phyloP scores from a whole-genome alignment of 176 grass and related monocot genomes.

The Musa beccarii region DNA sequence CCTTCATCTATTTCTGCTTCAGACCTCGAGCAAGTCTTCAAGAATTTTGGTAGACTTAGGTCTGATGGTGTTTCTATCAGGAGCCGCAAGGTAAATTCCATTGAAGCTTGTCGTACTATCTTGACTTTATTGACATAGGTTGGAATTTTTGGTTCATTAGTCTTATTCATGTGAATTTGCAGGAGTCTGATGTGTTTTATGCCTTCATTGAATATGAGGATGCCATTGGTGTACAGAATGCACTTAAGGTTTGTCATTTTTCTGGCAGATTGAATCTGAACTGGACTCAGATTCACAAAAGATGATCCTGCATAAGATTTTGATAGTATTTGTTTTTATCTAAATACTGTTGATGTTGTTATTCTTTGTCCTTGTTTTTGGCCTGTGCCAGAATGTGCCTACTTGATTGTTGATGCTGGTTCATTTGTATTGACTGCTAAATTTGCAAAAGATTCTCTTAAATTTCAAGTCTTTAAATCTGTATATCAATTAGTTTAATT shows the following conservation, averaged over 20 bases:
- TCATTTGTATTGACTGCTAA: background rate
- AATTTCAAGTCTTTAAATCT: background rate
- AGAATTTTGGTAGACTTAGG: slow-evolving; percentile 54
- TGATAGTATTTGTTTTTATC: background rate
- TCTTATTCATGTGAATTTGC: slow-evolving; percentile 8
- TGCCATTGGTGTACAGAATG: slow-evolving; percentile 49
- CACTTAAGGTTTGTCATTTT: slow-evolving; percentile 36
- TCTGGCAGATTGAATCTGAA: background rate
- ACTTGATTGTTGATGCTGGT: background rate
- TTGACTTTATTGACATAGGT: too few species aligned
- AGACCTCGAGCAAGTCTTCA: slow-evolving; percentile 61
- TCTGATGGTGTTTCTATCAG: slow-evolving; percentile 64
- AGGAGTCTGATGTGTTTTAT: slow-evolving; percentile 74
- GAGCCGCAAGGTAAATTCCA: slow-evolving; percentile 52
- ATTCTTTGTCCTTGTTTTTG: too few species aligned
- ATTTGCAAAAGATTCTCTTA: background rate
- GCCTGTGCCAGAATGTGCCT: too few species aligned
- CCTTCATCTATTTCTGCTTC: slow-evolving; percentile 47
- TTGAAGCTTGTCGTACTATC: slow-evolving; percentile 18
- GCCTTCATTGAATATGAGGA: slow-evolving; percentile 62
- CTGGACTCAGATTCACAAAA: background rate
- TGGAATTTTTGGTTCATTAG: background rate
- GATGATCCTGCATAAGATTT: background rate
- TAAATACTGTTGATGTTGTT: too few species aligned
- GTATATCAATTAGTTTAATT: background rate